These are phyloP conservation scores for Candida maris DNA, from an alignment of 805 yeast genomes.

Conservation along the genomic window DNA sequence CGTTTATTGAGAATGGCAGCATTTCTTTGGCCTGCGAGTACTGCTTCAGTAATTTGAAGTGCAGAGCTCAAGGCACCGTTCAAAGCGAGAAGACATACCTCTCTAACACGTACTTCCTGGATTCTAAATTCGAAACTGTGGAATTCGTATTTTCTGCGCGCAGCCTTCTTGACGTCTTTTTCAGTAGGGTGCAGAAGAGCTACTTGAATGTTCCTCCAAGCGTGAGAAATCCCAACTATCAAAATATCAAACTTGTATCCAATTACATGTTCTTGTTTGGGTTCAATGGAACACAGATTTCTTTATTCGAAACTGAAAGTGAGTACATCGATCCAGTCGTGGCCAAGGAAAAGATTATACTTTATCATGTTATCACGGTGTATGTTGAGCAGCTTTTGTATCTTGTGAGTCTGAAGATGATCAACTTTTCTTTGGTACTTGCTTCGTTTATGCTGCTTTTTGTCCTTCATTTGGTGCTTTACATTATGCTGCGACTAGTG, in stretches of 20 bases:
- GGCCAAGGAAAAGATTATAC: slow-evolving; percentile 8
- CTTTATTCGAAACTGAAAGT: slow-evolving; percentile 11
- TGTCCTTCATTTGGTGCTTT: slow-evolving; percentile 18
- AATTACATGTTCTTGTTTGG: slow-evolving; percentile 23
- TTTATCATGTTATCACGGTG: slow-evolving; percentile 18
- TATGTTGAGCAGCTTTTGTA: slow-evolving; percentile 12
- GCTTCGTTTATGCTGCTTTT: slow-evolving; percentile 17
- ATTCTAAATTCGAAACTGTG: slow-evolving; percentile 22
- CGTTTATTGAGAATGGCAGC: slow-evolving; percentile 28
- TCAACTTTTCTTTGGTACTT: slow-evolving; percentile 20
- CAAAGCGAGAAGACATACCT: slow-evolving; percentile 24
- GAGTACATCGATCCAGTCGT: slow-evolving; percentile 9
- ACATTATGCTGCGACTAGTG: slow-evolving; percentile 13
- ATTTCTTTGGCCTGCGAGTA: slow-evolving; percentile 23
- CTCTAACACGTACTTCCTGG: slow-evolving; percentile 20
- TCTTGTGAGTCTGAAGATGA: slow-evolving; percentile 20
- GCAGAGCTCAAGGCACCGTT: slow-evolving; percentile 26
- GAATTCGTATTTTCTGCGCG: slow-evolving; percentile 7
- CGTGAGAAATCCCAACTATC: slow-evolving; percentile 2
- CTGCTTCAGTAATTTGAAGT: slow-evolving; percentile 21
- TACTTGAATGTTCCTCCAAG: background rate
- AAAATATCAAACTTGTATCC: slow-evolving; percentile 16
- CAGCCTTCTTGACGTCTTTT: slow-evolving; percentile 5
- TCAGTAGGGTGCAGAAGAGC: background rate
- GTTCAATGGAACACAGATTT: slow-evolving; percentile 18